Evolutionary conservation across 2,329 filamentous ascomycete genomes (phyloP).

Genomic region (Ophiocordyceps camponoti-floridani): DNA sequence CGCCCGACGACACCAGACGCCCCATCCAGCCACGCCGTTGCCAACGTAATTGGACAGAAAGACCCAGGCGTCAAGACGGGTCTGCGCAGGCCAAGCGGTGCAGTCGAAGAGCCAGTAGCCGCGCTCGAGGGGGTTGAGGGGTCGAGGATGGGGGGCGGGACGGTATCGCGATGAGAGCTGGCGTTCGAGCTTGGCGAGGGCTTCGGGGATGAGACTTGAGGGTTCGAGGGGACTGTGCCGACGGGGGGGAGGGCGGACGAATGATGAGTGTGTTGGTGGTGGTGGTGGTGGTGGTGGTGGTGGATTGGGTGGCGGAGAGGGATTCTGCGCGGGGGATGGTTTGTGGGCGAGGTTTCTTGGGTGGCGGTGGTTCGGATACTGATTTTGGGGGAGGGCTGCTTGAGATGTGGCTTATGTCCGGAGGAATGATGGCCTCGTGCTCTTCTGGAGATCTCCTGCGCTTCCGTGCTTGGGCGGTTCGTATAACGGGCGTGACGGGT

Average conservation of each 20-base stretch:
- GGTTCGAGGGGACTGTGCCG: constrained; percentile 25
- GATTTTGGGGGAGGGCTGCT: constrained; percentile 11
- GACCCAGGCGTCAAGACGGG: constrained; percentile 39
- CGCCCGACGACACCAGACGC: constrained; percentile 36
- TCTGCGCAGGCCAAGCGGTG: constrained; percentile 27
- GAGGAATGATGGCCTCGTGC: not conserved
- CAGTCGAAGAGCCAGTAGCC: constrained; percentile 61
- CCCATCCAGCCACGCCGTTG: constrained; percentile 46
- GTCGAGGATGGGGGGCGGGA: constrained; percentile 17
- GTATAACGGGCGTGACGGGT: constrained; percentile 9
- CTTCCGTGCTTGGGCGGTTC: not conserved
- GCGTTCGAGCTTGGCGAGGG: constrained; percentile 31
- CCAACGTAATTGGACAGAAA: constrained; percentile 42
- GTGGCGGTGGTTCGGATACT: constrained; percentile 13
- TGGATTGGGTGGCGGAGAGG: not conserved
- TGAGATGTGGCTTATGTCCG: constrained; percentile 15
- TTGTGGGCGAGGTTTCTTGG: constrained; percentile 10
- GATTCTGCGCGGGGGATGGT: not conserved
- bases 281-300: constrained; percentile 1
- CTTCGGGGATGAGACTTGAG: constrained; percentile 35
- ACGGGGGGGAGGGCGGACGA: constrained; percentile 34
- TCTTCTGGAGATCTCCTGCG: constrained; percentile 1
- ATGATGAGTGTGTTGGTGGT: constrained; percentile 26
- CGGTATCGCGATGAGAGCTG: constrained; percentile 33
- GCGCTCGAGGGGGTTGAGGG: constrained; percentile 41